Evolutionary conservation across 1,284 basidiomycete genomes (phyloP).

Genomic region (Ceraceosorus bombacis): DNA sequence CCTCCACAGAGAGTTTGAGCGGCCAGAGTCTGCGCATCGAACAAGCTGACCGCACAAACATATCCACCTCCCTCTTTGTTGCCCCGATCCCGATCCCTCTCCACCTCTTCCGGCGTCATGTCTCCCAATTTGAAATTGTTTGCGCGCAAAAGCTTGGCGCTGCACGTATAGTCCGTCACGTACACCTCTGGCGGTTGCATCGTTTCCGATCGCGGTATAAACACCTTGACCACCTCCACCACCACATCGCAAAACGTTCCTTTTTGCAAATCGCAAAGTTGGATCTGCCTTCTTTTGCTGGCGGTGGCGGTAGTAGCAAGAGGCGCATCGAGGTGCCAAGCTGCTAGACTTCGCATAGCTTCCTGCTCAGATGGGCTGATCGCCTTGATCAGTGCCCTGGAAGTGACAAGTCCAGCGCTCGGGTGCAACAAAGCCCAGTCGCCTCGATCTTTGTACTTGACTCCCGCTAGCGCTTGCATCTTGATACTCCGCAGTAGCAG

Average conservation of each 20-base stretch:
- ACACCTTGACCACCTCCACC: slow-evolving; percentile 34
- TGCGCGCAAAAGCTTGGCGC: slow-evolving; percentile 22
- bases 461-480: slow-evolving; percentile 26
- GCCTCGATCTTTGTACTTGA: slow-evolving; percentile 16
- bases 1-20: slow-evolving; percentile 25
- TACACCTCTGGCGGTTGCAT: slow-evolving; percentile 31
- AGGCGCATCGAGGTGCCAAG: slow-evolving; percentile 19
- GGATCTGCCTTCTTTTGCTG: slow-evolving; percentile 15
- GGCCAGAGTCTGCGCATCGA: slow-evolving; percentile 30
- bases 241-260: slow-evolving; percentile 28
- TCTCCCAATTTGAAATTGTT: slow-evolving; percentile 25
- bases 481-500: slow-evolving; percentile 19
- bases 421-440: slow-evolving; percentile 25
- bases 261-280: slow-evolving; percentile 18
- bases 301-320: slow-evolving; percentile 19
- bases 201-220: slow-evolving; percentile 7
- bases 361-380: slow-evolving; percentile 22
- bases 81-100: background rate
- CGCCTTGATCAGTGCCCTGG: slow-evolving; percentile 10
- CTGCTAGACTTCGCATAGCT: slow-evolving; percentile 22
- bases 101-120: background rate
- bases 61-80: slow-evolving; percentile 23
- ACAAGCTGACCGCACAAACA: slow-evolving; percentile 36
- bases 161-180: slow-evolving; percentile 35
- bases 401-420: slow-evolving; percentile 20